Evolutionary conservation across 2,329 filamentous ascomycete genomes (phyloP), one percentile per base, ranked within the genome.

Genomic region (Aureobasidium mangrovei): DNA sequence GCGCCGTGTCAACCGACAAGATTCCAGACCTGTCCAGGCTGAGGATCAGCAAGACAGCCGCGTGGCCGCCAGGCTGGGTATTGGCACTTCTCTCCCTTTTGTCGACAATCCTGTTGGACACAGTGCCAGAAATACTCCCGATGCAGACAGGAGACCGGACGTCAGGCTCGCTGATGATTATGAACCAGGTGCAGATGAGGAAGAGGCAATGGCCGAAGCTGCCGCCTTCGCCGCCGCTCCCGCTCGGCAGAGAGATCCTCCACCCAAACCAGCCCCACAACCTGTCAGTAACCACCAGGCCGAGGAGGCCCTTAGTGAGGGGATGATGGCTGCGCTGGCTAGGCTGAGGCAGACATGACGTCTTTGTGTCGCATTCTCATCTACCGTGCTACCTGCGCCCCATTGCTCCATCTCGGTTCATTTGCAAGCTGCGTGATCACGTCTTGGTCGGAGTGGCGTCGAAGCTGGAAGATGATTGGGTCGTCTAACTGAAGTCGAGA

Each of bases 261-360:
- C 32, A 12, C 26, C 24, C 1, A 44, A 24, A n/a, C n/a, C 40
- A 38, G 49, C 40, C 44, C 61, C 18, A 62, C 60, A 49, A 71
- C 70, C 60, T 63, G 68, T 33, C 71, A 72, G 58, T 62, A 63
- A 28, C 63, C 8, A 24, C 24, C 39, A 44, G 29, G 7, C 63
- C 43, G 68, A 74, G 10, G 72, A 75, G 46, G 68, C 70, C n/a
- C 62, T 82, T 57, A 77, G 73, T 60, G 78, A 81, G 46, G 80
- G 80, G 7, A 75, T 84, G 48, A 74, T 77, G 69, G 77, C 78
- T 31, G 81, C 80, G 4, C 64, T 84, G 48, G 77, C 74, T 45
- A 82, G 76, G 60, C 64, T 83, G 46, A 70, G 81, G 45, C 67
- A 69, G 54, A 53, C 60, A 43, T 59, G 57, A 61, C 27, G 12